Base-by-base conservation (phyloP, 305 asterid species). In the Rubia peregrina region DNA sequence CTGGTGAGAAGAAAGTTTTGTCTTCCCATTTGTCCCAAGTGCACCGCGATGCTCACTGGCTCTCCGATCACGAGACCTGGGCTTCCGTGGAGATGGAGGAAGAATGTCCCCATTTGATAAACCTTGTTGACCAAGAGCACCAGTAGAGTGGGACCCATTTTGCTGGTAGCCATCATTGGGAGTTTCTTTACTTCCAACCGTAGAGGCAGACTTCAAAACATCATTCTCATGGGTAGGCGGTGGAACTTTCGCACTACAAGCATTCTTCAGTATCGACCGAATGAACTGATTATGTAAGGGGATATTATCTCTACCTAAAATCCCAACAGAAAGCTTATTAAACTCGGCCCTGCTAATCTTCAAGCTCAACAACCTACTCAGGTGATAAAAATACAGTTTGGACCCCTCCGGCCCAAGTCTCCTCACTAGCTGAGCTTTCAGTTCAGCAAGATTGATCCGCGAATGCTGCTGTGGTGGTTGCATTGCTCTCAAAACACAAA, bases 261-360 rank as follows among this genome's bases (percentile, higher is more conserved):
- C 88, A 75, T 92, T 90, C 76, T 78, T 85, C 73, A 92, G 76
- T 71, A 90, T 86, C 0, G 95, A 87, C 56, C 88, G 82, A 60
- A 92, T 81, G 74, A 90, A 81, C 80, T 85, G 96, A 81, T 92
- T 92, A 87, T 92, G 98, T 42, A 92, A 87, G 17, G 87, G 83
- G 74, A 92, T 65, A 76, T 88, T 92, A 83, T 90, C 96, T 79
- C 82, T 82, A 30, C 98, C 97, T 63, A 92, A 83, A 71, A 85
- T 83, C 80, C 83, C 80, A 65, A 82, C 65, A 74, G 96, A 90
- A 38, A 90, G 86, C 81, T 89, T 89, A 77, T 89, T 76, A 75
- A 90, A 87, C 81, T 92, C 98, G 69, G 73, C 83, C 78, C 89
- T 90, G 82, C 82, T 86, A 81, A 90, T 73, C 81, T 86, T 92